Base-by-base conservation (phyloP, 306 rosid species). In the Dryas drummondii region DNA sequence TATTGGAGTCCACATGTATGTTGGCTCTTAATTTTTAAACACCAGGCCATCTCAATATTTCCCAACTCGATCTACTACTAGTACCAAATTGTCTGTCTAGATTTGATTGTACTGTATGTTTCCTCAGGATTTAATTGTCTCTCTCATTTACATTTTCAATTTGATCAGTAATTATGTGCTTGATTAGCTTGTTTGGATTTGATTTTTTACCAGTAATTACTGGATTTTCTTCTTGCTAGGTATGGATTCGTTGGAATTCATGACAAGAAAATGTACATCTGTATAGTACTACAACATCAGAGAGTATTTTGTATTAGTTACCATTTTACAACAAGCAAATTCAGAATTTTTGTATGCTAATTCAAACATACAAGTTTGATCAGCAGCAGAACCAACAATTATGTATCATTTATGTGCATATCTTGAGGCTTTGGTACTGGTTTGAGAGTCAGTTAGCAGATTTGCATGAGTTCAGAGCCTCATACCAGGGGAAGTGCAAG, bases 1-100 rank as follows among this genome's bases (percentile, higher is more conserved):
- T 4, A 8, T 90, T 59, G 82, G 91, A 14, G 80, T 94, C 59
- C 99, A 92, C 60, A 72, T 94, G 82, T 92, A 82, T 50, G 44
- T 83, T 61, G 96, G 97, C 27, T 82, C 75, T 26, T 80, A 68
- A 74, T 32, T 32, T 2, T 32, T 32, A 32, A 32, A 32, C 37
- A 32, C 37, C 22, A 22, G 22, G 22, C 37, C 37, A 32, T 32
- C 37, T 32, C 37, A 32, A 32, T 32, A 32, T 32, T 32, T 32
- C 37, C 0, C 37, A 32, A 32, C 37, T 32, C 37, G 2, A 37
- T 22, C 61, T 11, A 58, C 14, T 53, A 52, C 16, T 5, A 14
- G 32, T 56, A 71, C 1, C 69, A 9, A 44, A 1, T 16, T 32
- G 37, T 32, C 37, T 32, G 37, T 32, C 37, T 32, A 32, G 37